Evolutionary conservation across 2,329 filamentous ascomycete species (phyloP), one percentile per base, ranked within the genome.

Genomic region (Ophiostoma sp.): DNA sequence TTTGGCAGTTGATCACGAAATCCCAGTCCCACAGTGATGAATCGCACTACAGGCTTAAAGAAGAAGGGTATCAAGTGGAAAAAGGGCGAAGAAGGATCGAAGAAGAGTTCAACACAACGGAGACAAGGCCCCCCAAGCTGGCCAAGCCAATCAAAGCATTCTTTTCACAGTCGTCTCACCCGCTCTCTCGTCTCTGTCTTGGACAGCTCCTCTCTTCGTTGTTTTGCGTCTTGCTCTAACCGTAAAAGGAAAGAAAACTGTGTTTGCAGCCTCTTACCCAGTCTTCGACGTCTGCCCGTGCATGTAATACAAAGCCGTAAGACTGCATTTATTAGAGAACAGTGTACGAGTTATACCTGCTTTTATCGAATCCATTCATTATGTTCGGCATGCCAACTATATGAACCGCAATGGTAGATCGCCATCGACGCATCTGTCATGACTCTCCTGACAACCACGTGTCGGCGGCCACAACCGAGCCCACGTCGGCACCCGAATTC

Each of bases 1-100:
- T 64, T 44, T 44, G 60, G 11, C 4, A 12, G 38, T 64, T 41
- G 16, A 64, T 64, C 60, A 64, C 60, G 60, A 18, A 38, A 64
- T 64, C 14, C 0, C 14, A 40, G 14, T 64, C 40, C 60, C 36
- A 62, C 58, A 52, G 18, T 52, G 47, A 52, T 52, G 47, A 18
- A 16, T 52, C 18, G 47, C 12, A 27, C 47, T 52, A 27, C 47
- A 18, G 38, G 27, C 55, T 12, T 38, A 36, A 60, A 60, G 55
- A 38, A 18, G 27, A 38, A 60, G 47, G n/a, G 6, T 18, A 47
- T 16, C 5, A 60, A 60, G 55, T 60, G 6, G 49, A 55, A 4
- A 55, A 55, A 55, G 49, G 18, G 49, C 9, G n/a, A 52, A 52
- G n/a, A 52, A 16, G 47, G 42, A 27, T 27, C 27, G 27, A 27